Conservation (phyloP, 805 yeast species). For the Naumovozyma baii region DNA sequence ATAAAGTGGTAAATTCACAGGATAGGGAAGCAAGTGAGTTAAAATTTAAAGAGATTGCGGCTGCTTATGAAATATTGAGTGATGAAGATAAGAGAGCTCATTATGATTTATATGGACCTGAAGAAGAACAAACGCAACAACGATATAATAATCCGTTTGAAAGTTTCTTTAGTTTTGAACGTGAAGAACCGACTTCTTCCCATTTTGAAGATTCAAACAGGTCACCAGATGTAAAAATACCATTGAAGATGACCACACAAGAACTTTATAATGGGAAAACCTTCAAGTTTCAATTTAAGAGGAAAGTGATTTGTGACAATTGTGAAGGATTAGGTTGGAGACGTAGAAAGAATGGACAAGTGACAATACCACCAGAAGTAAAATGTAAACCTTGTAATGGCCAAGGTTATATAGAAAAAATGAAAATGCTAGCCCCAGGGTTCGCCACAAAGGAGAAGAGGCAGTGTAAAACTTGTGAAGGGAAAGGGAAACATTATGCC, state of each 20-base stretch:
- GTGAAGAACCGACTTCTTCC: neutral
- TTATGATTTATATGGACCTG: constrained; percentile 47
- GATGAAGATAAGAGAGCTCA: constrained; percentile 55
- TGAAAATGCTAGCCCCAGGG: constrained; percentile 66
- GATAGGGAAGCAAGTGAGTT: constrained; percentile 60
- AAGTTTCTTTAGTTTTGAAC: neutral
- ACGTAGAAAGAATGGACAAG: constrained; percentile 17
- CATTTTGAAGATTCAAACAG: neutral
- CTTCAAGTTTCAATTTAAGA: constrained; percentile 58
- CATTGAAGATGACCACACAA: constrained; percentile 54
- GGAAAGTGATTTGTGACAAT: constrained; percentile 59
- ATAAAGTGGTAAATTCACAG: constrained; percentile 56
- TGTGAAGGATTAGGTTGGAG: constrained; percentile 77
- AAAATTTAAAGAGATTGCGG: constrained; percentile 71
- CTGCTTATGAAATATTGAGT: constrained; percentile 75
- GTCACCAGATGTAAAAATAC: constrained; percentile 39
- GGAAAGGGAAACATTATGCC: constrained; percentile 44
- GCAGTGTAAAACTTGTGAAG: constrained; percentile 61
- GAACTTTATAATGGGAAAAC: constrained; percentile 77
- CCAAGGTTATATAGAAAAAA: constrained; percentile 49
- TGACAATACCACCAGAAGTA: constrained; percentile 36
- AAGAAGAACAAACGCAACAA: neutral
- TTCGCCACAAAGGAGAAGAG: constrained; percentile 53
- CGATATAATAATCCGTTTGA: neutral
- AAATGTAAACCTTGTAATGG: constrained; percentile 67